Evolutionary conservation across 2,329 filamentous ascomycete genomes (phyloP).

Genomic region (Acrocalymma vagum): DNA sequence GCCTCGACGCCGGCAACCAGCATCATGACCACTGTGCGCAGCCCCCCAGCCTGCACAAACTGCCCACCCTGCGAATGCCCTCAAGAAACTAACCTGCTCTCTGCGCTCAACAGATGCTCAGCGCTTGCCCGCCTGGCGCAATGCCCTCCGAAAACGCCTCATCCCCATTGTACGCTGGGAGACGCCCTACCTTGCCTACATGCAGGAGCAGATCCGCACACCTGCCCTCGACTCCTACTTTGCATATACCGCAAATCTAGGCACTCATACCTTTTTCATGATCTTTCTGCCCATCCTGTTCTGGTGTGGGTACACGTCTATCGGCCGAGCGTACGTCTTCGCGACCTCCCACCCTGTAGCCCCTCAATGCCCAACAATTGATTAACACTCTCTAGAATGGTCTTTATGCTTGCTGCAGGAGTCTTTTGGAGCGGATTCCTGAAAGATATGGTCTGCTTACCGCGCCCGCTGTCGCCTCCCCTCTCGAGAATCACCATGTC

Average conservation of each 20-base stretch:
- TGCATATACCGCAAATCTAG: conserved; percentile 95
- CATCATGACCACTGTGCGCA: conserved; percentile 70
- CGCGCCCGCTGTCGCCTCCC: conserved; percentile 89
- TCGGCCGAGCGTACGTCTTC: conserved; percentile 81
- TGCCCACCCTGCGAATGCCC: too few species aligned
- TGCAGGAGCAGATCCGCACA: conserved; percentile 82
- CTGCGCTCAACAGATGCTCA: conserved; percentile 72
- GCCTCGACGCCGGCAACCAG: conserved; percentile 76
- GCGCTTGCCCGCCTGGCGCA: conserved; percentile 87
- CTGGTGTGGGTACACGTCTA: conserved; percentile 88
- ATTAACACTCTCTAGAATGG: conserved; percentile 44
- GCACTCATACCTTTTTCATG: conserved; percentile 98
- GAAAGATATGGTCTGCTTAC: conserved; percentile 93
- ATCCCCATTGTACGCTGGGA: conserved; percentile 93
- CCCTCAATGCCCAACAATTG: conserved; percentile 15
- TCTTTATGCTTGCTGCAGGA: conserved; percentile 71
- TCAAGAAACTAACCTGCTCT: conserved; percentile 24
- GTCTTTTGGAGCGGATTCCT: conserved; percentile 82
- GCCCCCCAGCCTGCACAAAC: conserved; percentile 19
- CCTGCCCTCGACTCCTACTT: conserved; percentile 95
- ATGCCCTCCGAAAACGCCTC: conserved; percentile 79
- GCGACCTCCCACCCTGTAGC: conserved; percentile 9
- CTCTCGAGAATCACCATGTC: conserved; percentile 97
- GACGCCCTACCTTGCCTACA: conserved; percentile 88
- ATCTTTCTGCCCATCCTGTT: conserved; percentile 91